phyloP scores from a whole-genome alignment of 2,329 filamentous ascomycete genomes.

The Claviceps fusiformis region DNA sequence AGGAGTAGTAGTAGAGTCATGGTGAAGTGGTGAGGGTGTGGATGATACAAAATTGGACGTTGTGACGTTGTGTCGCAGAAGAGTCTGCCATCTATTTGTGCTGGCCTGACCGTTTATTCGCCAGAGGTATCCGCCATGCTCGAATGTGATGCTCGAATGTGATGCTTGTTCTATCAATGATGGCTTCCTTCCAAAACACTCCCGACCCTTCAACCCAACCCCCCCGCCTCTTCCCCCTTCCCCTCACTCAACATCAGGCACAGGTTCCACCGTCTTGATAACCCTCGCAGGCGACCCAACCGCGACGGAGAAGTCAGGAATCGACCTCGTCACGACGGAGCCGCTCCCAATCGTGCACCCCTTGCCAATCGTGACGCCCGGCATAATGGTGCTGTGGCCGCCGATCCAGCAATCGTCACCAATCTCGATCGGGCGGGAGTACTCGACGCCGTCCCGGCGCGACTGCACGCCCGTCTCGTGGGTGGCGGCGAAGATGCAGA shows the following conservation, averaged over 20 bases:
- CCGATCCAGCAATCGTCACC: constrained; percentile 44
- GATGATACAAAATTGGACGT: not conserved
- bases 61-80: not conserved
- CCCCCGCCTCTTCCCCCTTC: not conserved
- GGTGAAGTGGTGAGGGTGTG: not conserved
- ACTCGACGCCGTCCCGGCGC: constrained; percentile 33
- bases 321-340: constrained; percentile 34
- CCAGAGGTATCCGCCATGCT: too few species aligned
- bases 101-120: too few species aligned
- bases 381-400: constrained; percentile 33
- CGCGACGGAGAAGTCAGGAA: constrained; percentile 34
- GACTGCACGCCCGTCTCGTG: constrained; percentile 52
- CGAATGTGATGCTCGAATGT: too few species aligned
- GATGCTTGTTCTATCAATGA: not conserved
- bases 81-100: not conserved
- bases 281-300: constrained; percentile 35
- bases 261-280: constrained; percentile 30
- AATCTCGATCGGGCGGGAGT: constrained; percentile 31
- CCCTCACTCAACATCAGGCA: constrained; percentile 15
- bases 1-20: not conserved
- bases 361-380: constrained; percentile 38
- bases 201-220: too few species aligned
- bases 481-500: constrained; percentile 55
- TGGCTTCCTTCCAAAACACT: not conserved
- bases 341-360: constrained; percentile 37